Conservation (phyloP, 2,329 filamentous ascomycete species). For the Cyphellophora europaea region DNA sequence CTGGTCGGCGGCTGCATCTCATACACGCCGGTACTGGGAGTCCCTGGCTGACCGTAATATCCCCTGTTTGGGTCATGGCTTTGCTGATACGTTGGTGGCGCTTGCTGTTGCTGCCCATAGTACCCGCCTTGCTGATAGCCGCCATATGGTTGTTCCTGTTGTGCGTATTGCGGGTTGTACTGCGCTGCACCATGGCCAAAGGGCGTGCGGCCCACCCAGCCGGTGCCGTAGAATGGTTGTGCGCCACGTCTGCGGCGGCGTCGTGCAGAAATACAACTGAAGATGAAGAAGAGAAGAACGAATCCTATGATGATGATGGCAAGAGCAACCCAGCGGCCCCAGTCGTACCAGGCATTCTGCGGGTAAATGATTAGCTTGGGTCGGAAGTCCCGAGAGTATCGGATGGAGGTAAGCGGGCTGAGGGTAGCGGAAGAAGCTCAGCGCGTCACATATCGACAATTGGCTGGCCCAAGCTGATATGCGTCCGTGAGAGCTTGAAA, state of each 20-base stretch:
- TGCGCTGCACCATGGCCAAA: conserved; percentile 12
- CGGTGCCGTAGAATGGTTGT: conserved; percentile 69
- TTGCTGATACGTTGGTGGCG: not conserved
- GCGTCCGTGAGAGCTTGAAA: too few species aligned
- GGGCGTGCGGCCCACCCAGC: conserved; percentile 59
- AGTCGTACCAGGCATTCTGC: conserved; percentile 63
- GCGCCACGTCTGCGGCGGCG: conserved; percentile 62
- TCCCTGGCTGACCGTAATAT: not conserved
- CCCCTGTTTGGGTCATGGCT: too few species aligned
- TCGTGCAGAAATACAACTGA: conserved; percentile 24
- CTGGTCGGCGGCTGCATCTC: not conserved
- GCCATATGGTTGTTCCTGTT: conserved; percentile 23
- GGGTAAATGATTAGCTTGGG: too few species aligned
- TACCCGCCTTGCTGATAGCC: not conserved
- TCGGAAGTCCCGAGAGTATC: too few species aligned
- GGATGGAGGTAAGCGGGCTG: too few species aligned
- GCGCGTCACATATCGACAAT: too few species aligned
- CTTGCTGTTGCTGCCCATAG: not conserved
- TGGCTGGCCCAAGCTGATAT: too few species aligned
- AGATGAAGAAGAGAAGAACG: conserved; percentile 57
- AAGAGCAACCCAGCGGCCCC: conserved; percentile 77
- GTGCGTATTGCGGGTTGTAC: conserved; percentile 22
- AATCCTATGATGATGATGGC: conserved; percentile 57
- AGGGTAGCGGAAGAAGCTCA: too few species aligned
- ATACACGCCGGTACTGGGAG: not conserved